A percentile compares a stretch with the other conserved stretches of the same genome.
Evolutionary conservation across 805 yeast genomes (phyloP).

Genomic region (Kazachstania psychrophila): DNA sequence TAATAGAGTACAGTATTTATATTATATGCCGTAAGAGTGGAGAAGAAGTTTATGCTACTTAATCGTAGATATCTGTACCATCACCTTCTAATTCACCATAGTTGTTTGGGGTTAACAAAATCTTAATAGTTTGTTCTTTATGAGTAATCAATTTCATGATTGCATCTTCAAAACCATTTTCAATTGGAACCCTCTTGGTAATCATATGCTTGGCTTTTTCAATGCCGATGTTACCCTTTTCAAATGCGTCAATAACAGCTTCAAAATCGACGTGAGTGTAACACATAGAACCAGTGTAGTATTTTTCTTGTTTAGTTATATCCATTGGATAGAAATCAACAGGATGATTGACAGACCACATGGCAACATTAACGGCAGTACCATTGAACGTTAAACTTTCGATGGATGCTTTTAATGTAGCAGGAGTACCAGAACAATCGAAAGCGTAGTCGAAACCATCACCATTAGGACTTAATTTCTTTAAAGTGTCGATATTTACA

Average conservation of each 20-base stretch:
- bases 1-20: too few species aligned
- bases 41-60: neutral
- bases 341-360: slow-evolving; percentile 45
- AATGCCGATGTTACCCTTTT: slow-evolving; percentile 36
- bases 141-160: slow-evolving; percentile 40
- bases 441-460: slow-evolving; percentile 42
- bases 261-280: slow-evolving; percentile 50
- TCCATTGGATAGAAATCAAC: slow-evolving; percentile 47
- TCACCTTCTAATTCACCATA: slow-evolving; percentile 27
- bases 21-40: neutral
- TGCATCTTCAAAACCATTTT: slow-evolving; percentile 45
- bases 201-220: slow-evolving; percentile 41
- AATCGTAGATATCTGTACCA: slow-evolving; percentile 2
- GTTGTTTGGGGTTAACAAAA: slow-evolving; percentile 42
- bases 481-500: slow-evolving; percentile 31
- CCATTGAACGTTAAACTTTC: slow-evolving; percentile 47
- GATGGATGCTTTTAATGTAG: slow-evolving; percentile 44
- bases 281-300: slow-evolving; percentile 53
- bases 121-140: slow-evolving; percentile 49
- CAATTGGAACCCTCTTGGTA: slow-evolving; percentile 42
- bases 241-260: slow-evolving; percentile 46
- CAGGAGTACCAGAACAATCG: slow-evolving; percentile 45
- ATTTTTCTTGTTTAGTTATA: slow-evolving; percentile 46
- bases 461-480: slow-evolving; percentile 35
- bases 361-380: slow-evolving; percentile 53